phyloP scores from a whole-genome alignment of 2,329 filamentous ascomycete species.

The Aspergillus fumigatus region DNA sequence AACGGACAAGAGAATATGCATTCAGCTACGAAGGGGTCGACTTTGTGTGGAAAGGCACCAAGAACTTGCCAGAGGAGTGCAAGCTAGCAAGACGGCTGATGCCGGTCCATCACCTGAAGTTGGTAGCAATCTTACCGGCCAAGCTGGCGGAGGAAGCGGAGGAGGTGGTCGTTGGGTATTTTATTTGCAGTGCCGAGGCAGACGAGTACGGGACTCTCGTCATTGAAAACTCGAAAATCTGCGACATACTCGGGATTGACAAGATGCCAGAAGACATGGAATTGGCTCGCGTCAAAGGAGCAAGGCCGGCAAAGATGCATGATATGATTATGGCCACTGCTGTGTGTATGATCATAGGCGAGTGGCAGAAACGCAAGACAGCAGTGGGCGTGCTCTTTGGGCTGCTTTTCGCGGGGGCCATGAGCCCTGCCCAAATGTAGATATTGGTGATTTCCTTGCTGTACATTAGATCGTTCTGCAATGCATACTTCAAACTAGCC shows the following conservation, averaged over 20 bases:
- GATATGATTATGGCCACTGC: conserved; percentile 12
- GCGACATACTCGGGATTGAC: conserved; percentile 1
- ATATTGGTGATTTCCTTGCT: background rate
- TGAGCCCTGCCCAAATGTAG: background rate
- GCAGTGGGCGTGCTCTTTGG: background rate
- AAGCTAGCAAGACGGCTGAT: conserved; percentile 1
- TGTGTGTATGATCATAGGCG: conserved; percentile 15
- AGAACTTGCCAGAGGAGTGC: background rate
- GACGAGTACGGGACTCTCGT: conserved; percentile 8
- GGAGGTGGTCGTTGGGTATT: conserved; percentile 1
- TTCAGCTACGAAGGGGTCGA: conserved; percentile 7
- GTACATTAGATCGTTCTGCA: no score
- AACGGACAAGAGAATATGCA: conserved; percentile 3
- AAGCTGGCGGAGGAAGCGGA: background rate
- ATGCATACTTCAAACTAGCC: background rate
- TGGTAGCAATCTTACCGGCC: conserved; percentile 2
- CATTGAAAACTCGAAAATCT: conserved; percentile 8
- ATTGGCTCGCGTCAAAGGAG: background rate
- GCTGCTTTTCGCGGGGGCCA: background rate
- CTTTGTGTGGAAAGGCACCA: conserved; percentile 12
- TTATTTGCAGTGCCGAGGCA: background rate
- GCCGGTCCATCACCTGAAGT: conserved; percentile 11
- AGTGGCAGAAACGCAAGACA: conserved; percentile 7
- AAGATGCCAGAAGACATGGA: background rate
- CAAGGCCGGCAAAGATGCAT: conserved; percentile 1